Percentiles rank a stretch among this genome's conserved stretches.
These are phyloP conservation scores for Aspergillus sp. DNA, from an alignment of 2,329 filamentous ascomycete genomes.

Conservation along the genomic window DNA sequence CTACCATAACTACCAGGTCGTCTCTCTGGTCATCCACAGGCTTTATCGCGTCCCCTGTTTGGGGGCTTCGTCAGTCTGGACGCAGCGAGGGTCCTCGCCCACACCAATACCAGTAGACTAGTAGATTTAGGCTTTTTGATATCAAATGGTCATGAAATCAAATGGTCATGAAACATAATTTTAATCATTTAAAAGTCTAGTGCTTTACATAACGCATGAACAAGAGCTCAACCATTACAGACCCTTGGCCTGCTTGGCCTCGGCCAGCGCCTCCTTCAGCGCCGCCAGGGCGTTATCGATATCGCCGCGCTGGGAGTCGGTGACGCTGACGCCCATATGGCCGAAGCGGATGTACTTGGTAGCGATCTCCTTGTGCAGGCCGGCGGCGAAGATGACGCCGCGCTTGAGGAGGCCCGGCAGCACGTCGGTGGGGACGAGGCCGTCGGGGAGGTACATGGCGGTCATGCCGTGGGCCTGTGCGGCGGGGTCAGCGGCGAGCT, in stretches of 20 bases:
- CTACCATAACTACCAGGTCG: too few relatives aligned
- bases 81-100: too few relatives aligned
- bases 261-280: slow-evolving; percentile 62
- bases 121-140: too few relatives aligned
- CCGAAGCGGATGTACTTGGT: slow-evolving; percentile 90
- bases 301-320: slow-evolving; percentile 67
- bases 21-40: too few relatives aligned
- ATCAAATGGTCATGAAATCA: too few relatives aligned
- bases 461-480: slow-evolving; percentile 98
- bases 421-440: slow-evolving; percentile 67
- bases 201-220: too few relatives aligned
- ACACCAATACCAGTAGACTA: too few relatives aligned
- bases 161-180: too few relatives aligned
- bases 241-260: slow-evolving; percentile 57
- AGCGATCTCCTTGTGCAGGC: slow-evolving; percentile 91
- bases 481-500: slow-evolving; percentile 74
- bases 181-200: too few relatives aligned
- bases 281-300: slow-evolving; percentile 76
- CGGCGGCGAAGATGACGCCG: slow-evolving; percentile 88
- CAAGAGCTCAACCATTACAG: too few relatives aligned
- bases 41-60: too few relatives aligned
- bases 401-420: slow-evolving; percentile 76
- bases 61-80: too few relatives aligned
- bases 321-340: slow-evolving; percentile 93
- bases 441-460: slow-evolving; percentile 87